Conservation (phyloP, 2,329 filamentous ascomycete species). For the Fusarium setosum region DNA sequence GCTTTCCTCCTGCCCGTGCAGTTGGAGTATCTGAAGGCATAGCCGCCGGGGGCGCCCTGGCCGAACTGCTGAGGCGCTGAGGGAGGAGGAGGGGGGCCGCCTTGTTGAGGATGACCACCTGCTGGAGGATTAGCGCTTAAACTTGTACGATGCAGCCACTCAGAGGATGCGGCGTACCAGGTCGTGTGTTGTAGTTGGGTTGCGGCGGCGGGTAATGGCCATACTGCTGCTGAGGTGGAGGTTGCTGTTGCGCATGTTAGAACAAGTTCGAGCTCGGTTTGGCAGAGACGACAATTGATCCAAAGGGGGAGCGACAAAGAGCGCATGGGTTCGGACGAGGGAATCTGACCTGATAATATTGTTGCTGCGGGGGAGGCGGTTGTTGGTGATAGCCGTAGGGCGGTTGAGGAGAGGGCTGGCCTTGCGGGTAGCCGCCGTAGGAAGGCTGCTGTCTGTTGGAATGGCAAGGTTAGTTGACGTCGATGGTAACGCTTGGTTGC, state of each 20-base stretch:
- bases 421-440: slow-evolving; percentile 60
- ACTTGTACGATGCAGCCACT: not conserved
- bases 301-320: too few species aligned
- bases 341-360: slow-evolving; percentile 48
- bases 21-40: slow-evolving; percentile 90
- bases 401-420: slow-evolving; percentile 60
- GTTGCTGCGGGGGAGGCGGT: slow-evolving; percentile 56
- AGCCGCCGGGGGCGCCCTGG: slow-evolving; percentile 81
- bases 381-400: slow-evolving; percentile 58
- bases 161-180: slow-evolving; percentile 52
- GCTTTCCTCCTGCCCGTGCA: slow-evolving; percentile 92
- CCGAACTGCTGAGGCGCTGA: slow-evolving; percentile 78
- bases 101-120: slow-evolving; percentile 47
- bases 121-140: slow-evolving; percentile 27
- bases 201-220: slow-evolving; percentile 50
- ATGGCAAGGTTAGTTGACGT: slow-evolving; percentile 40
- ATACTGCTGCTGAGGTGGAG: slow-evolving; percentile 49
- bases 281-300: not conserved
- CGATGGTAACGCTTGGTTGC: not conserved
- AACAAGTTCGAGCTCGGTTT: slow-evolving; percentile 6
- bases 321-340: not conserved
- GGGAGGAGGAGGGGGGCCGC: slow-evolving; percentile 73
- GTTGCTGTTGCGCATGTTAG: slow-evolving; percentile 37
- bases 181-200: slow-evolving; percentile 60
- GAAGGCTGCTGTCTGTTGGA: slow-evolving; percentile 54